Conservation (phyloP, 106 monocot species). For the Narthecium ossifragum region DNA sequence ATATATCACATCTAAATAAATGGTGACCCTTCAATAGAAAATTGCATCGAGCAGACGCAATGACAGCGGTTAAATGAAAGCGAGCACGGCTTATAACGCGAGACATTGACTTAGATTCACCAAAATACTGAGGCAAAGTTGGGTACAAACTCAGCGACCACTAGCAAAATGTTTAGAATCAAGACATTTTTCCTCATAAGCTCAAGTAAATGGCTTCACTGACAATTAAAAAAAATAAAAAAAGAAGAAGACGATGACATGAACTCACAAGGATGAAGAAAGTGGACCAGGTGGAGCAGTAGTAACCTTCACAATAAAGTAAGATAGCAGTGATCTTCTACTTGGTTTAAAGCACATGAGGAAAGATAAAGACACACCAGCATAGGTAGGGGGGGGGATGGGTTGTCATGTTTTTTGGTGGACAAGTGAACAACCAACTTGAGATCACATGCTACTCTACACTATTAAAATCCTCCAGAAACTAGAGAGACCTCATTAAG, state of each 20-base stretch:
- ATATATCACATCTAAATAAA: no score
- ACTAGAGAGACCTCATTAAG: not conserved
- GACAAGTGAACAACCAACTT: constrained; percentile 20
- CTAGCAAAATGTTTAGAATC: no score
- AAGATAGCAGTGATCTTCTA: constrained; percentile 1
- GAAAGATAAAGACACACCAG: constrained; percentile 13
- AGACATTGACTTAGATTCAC: no score
- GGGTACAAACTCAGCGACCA: no score
- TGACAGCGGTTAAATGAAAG: no score
- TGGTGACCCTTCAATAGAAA: no score
- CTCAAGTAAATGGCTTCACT: no score
- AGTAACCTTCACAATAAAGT: constrained; percentile 5
- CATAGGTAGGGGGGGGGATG: constrained; percentile 6
- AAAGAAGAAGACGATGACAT: constrained; percentile 5
- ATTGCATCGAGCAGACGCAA: no score
- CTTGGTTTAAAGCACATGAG: constrained; percentile 11
- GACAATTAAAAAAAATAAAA: no score
- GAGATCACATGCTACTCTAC: constrained; percentile 5
- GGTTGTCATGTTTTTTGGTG: constrained; percentile 25
- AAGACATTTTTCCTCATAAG: no score
- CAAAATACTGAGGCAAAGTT: no score
- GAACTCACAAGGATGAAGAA: constrained; percentile 4
- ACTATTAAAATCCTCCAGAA: not conserved
- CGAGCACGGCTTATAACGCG: no score
- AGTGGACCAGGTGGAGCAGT: constrained; percentile 8